Evolutionary conservation across 164 flowering plant species (phyloP).

Genomic region (Akebia trifoliata): DNA sequence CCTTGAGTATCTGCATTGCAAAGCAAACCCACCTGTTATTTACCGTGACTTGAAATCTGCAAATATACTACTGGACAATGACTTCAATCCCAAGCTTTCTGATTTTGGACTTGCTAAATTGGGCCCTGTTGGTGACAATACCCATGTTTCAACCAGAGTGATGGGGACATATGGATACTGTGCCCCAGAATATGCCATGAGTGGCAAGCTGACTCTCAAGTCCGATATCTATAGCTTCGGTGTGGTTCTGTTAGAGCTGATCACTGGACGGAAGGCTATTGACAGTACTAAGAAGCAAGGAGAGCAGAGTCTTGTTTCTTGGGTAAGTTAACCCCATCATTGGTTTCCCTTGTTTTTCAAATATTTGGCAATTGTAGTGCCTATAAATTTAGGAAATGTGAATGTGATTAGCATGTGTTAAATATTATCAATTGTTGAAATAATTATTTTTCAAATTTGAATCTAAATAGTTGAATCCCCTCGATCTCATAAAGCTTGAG

Average conservation of each 20-base stretch:
- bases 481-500: too few species aligned
- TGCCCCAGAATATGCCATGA: constrained; percentile 22
- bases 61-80: constrained; percentile 68
- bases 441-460: too few species aligned
- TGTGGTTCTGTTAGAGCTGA: constrained; percentile 72
- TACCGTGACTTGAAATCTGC: constrained; percentile 85
- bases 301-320: constrained; percentile 65
- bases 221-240: constrained; percentile 48
- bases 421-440: neutral
- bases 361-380: neutral
- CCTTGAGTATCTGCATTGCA: constrained; percentile 73
- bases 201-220: constrained; percentile 16
- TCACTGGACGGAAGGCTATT: constrained; percentile 74
- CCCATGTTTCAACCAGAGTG: constrained; percentile 20
- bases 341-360: neutral
- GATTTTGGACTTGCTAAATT: constrained; percentile 87
- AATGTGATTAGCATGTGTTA: neutral
- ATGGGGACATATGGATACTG: constrained; percentile 21
- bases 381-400: neutral
- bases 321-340: constrained; percentile 46
- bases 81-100: constrained; percentile 71
- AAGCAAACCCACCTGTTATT: constrained; percentile 32
- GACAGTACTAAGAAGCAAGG: constrained; percentile 40
- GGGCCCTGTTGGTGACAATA: constrained; percentile 74
- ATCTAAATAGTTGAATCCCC: too few species aligned